Conservation (phyloP, 495 filamentous ascomycete genomes). For the Aspergillus conjunctus region DNA sequence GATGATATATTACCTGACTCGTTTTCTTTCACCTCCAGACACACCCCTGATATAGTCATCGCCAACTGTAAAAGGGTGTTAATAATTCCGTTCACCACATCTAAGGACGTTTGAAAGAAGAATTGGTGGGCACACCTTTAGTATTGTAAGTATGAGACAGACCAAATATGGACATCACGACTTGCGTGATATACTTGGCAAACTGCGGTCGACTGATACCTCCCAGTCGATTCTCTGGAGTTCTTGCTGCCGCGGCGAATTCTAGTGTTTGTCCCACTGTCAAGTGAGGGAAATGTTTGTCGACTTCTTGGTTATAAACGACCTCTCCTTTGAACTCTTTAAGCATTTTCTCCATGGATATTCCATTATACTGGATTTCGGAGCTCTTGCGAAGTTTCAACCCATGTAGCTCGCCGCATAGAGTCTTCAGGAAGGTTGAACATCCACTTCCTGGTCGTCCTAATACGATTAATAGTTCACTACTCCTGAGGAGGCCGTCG, state of each 20-base stretch:
- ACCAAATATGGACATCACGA: slow-evolving; percentile 64
- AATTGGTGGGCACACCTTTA: slow-evolving; percentile 36
- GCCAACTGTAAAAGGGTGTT: slow-evolving; percentile 43
- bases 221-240: slow-evolving; percentile 45
- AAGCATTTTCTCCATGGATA: slow-evolving; percentile 54
- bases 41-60: slow-evolving; percentile 63
- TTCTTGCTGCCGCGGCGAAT: slow-evolving; percentile 60
- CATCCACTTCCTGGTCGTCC: slow-evolving; percentile 50
- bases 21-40: slow-evolving; percentile 82
- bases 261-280: slow-evolving; percentile 68
- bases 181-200: slow-evolving; percentile 52
- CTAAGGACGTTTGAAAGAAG: neutral
- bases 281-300: slow-evolving; percentile 67
- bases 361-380: slow-evolving; percentile 54
- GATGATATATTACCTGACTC: slow-evolving; percentile 37
- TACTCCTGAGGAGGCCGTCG: slow-evolving; percentile 41
- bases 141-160: slow-evolving; percentile 59
- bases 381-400: slow-evolving; percentile 45
- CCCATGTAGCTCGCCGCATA: slow-evolving; percentile 42
- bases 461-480: slow-evolving; percentile 46
- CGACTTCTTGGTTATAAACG: slow-evolving; percentile 64
- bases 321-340: slow-evolving; percentile 65
- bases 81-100: slow-evolving; percentile 36
- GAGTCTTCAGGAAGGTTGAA: slow-evolving; percentile 46
- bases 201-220: slow-evolving; percentile 46